Base-by-base conservation (phyloP, 208 protist genomes). In the Crithidia acanthocephali region DNA sequence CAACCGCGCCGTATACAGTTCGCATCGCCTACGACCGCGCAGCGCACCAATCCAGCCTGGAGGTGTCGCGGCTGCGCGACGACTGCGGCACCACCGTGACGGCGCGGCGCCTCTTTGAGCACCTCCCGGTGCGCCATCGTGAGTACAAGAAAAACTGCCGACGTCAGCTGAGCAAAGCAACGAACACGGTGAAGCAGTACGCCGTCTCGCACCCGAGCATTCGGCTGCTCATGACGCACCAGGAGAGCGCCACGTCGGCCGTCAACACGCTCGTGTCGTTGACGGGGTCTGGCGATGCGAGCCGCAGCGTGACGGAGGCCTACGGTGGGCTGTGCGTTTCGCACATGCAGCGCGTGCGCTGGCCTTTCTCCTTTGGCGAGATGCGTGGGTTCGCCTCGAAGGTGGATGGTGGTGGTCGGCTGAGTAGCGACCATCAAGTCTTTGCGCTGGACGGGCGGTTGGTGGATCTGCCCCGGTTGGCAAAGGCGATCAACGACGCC, bases 41-140 rank as follows among this genome's bases (percentile, higher is more conserved):
- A 13, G 18, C 47, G 0, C 78, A 85, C 53, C 53, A 40, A 22
- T 79, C 76, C 10, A 32, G 28, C 22, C n/a, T 85, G 9, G 53
- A 37, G 32, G 50, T 65, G n/a, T 25, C 56, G 52, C 42, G 22
- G 42, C 63, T 53, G 30, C 60, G 84, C 1, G 71, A 84, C 10
- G 23, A 66, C 20, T 23, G 73, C 11, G 97, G 97, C 37, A 98
- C 97, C 1, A 95, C 84, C 2, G 84, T 98, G 18, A 80, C 72
- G 0, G 90, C 87, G 13, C 57, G 72, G n/a, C 55, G 79, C 15
- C 80, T 98, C 15, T 98, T 98, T 71, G 44, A 44, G 9, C 71
- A 75, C n/a, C 67, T 98, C 15, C 96, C 97, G 13, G 96, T 98
- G 23, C 88, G 98, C 11, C 86, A 85, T 32, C 76, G 78, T 48